Percentiles rank a stretch among this genome's conserved stretches.
Evolutionary conservation across 2,329 filamentous ascomycete genomes (phyloP).

Genomic region (Neofusicoccum ribis): DNA sequence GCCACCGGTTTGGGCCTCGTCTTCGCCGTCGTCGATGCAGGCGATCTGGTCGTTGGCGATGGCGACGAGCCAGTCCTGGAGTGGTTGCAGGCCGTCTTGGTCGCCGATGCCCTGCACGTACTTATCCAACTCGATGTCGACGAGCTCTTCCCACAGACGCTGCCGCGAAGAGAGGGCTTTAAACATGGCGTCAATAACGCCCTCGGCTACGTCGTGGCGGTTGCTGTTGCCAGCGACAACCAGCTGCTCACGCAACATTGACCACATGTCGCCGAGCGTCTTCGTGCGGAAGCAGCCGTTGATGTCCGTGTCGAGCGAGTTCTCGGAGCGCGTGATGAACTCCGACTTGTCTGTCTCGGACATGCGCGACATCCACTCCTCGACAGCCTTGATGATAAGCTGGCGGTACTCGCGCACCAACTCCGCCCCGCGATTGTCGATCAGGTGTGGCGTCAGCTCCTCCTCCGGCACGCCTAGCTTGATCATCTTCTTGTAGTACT

Average conservation of each 20-base stretch:
- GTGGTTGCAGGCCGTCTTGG: constrained; percentile 68
- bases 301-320: constrained; percentile 82
- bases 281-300: constrained; percentile 91
- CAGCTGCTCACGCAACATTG: constrained; percentile 93
- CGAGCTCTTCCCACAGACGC: constrained; percentile 80
- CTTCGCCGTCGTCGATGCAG: constrained; percentile 82
- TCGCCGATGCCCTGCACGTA: constrained; percentile 63
- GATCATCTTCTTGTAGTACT: constrained; percentile 94
- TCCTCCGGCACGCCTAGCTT: constrained; percentile 79
- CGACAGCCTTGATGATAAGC: constrained; percentile 91
- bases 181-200: constrained; percentile 96
- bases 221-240: constrained; percentile 81
- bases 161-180: constrained; percentile 79
- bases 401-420: constrained; percentile 91
- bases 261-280: constrained; percentile 92
- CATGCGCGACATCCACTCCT: constrained; percentile 97
- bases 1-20: constrained; percentile 55
- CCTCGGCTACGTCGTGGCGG: constrained; percentile 87
- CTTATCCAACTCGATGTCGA: constrained; percentile 78
- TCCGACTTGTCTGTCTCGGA: constrained; percentile 77
- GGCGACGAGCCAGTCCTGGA: constrained; percentile 90
- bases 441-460: constrained; percentile 79
- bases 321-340: constrained; percentile 74
- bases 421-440: constrained; percentile 87
- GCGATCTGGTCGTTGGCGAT: constrained; percentile 98